phyloP scores from a whole-genome alignment of 1,284 basidiomycete genomes.

The Apiotrichum porosum region DNA sequence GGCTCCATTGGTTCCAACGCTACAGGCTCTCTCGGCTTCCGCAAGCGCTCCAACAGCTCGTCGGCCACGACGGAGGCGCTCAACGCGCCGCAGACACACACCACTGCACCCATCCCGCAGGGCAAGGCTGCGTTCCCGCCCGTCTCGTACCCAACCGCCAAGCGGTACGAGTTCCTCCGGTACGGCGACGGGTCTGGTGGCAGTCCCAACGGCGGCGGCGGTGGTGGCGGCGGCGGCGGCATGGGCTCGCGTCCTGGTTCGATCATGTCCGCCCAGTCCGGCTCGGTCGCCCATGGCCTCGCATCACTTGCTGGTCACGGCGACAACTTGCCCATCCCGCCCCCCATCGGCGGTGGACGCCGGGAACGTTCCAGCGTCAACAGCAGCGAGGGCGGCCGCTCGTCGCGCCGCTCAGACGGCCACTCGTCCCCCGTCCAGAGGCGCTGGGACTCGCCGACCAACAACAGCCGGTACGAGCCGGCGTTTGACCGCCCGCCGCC shows the following conservation, averaged over 20 bases:
- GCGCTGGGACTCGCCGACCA: conserved; percentile 18
- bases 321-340: conserved; percentile 21
- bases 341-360: conserved; percentile 21
- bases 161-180: conserved; percentile 45
- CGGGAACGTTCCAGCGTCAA: conserved; percentile 28
- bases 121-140: conserved; percentile 40
- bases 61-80: conserved; percentile 9
- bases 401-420: conserved; percentile 23
- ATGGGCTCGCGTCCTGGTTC: conserved; percentile 38
- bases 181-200: conserved; percentile 25
- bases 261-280: conserved; percentile 41
- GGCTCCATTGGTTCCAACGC: conserved; percentile 33
- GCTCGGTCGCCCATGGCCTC: conserved; percentile 12
- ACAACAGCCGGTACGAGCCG: conserved; percentile 27
- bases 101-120: conserved; percentile 24
- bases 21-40: conserved; percentile 25
- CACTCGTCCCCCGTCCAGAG: conserved; percentile 19
- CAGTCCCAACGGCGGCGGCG: conserved; percentile 6
- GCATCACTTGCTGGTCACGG: conserved; percentile 3
- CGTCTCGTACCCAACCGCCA: conserved; percentile 45
- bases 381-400: conserved; percentile 26
- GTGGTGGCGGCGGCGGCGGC: background rate
- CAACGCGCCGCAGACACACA: conserved; percentile 5
- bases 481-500: conserved; percentile 46
- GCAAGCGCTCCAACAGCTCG: conserved; percentile 31